Conservation (phyloP, 164 flowering plant genomes). For the Hamamelis virginiana region DNA sequence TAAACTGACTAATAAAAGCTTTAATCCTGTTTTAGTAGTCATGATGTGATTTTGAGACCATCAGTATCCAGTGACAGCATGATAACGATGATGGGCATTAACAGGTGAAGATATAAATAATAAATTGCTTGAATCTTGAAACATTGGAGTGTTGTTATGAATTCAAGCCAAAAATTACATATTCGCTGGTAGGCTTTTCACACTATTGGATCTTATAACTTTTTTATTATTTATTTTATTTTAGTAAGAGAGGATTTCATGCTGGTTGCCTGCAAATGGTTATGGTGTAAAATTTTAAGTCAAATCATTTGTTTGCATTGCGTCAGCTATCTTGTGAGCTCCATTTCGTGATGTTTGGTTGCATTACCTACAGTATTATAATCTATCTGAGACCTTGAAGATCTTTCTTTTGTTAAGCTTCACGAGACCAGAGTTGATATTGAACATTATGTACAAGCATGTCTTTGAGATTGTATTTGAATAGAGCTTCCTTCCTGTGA, state of each 20-base stretch:
- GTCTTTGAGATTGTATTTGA: slow-evolving; percentile 1
- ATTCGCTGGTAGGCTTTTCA: background rate
- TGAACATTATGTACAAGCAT: background rate
- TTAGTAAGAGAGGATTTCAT: background rate
- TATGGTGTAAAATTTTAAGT: background rate
- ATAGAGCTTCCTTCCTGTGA: background rate
- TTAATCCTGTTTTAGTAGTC: background rate
- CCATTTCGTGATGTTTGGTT: background rate
- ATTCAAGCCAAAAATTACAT: background rate
- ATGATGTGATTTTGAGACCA: background rate
- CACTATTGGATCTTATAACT: background rate
- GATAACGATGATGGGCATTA: background rate
- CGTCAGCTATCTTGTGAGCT: background rate
- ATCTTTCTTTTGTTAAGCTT: background rate
- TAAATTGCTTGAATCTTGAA: too few relatives aligned
- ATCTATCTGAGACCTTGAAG: background rate
- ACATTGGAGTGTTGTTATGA: too few relatives aligned
- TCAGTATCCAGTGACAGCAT: background rate
- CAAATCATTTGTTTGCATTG: background rate
- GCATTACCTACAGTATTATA: background rate
- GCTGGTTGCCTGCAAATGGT: slow-evolving; percentile 7
- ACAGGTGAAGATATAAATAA: too few relatives aligned
- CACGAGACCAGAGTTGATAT: background rate
- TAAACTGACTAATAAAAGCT: background rate
- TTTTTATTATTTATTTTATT: too few relatives aligned